These are phyloP conservation scores for Hansfordia pulvinata DNA, from an alignment of 2,329 filamentous ascomycete species.

Conservation along the genomic window DNA sequence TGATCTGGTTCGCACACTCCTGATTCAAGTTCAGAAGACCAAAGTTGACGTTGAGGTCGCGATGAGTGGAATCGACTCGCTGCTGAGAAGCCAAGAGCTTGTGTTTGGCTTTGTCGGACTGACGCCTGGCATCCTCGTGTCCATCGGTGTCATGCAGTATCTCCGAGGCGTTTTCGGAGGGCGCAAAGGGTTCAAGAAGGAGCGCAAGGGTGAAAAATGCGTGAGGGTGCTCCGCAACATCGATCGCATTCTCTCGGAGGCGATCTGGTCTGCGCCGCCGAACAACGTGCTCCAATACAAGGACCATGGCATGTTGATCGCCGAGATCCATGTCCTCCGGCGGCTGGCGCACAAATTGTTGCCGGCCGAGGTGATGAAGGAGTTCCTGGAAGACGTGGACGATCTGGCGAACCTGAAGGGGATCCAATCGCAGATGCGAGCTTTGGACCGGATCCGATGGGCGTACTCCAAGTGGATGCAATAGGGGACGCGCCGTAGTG, in stretches of 20 bases:
- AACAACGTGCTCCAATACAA: conserved; percentile 75
- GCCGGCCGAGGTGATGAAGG: conserved; percentile 60
- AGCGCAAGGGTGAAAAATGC: conserved; percentile 54
- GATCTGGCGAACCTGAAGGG: conserved; percentile 77
- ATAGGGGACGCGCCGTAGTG: no score
- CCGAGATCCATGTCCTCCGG: conserved; percentile 76
- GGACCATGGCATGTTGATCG: conserved; percentile 80
- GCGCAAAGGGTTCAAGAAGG: conserved; percentile 52
- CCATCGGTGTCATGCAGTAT: conserved; percentile 61
- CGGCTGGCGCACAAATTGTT: conserved; percentile 54
- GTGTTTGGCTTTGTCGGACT: conserved; percentile 96
- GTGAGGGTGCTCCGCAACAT: conserved; percentile 76
- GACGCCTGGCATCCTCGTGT: conserved; percentile 84
- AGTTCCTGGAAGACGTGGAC: conserved; percentile 79
- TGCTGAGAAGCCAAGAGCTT: conserved; percentile 91
- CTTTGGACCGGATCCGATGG: conserved; percentile 79
- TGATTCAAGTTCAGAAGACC: conserved; percentile 97
- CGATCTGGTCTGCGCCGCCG: conserved; percentile 53
- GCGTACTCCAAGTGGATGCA: conserved; percentile 68
- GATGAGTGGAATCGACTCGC: conserved; percentile 85
- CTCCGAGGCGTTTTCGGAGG: conserved; percentile 55
- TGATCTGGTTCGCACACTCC: conserved; percentile 74
- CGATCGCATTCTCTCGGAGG: conserved; percentile 62
- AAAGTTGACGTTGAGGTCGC: conserved; percentile 97
- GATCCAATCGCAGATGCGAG: conserved; percentile 62